Evolutionary conservation across 2,329 filamentous ascomycete genomes (phyloP).

Genomic region (Colletotrichum higginsianum): DNA sequence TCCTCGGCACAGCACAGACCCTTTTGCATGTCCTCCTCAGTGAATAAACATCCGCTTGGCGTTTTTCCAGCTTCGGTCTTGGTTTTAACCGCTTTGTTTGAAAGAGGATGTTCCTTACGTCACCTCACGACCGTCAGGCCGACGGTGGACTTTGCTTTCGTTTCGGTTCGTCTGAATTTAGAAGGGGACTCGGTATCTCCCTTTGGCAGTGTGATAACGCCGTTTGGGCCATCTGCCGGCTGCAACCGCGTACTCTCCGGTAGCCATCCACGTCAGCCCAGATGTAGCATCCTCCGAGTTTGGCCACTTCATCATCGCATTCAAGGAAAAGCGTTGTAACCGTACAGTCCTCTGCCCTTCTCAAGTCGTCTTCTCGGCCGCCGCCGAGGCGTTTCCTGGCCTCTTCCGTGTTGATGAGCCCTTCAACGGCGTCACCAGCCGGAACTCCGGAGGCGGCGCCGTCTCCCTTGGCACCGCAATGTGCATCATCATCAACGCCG

Average conservation of each 20-base stretch:
- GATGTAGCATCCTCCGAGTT: neutral
- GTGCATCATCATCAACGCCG: conserved; percentile 54
- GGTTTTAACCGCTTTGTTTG: conserved; percentile 9
- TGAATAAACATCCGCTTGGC: neutral
- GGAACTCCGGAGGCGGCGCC: conserved; percentile 30
- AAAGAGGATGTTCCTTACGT: conserved; percentile 16
- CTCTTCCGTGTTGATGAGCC: conserved; percentile 28
- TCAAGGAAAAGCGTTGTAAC: neutral
- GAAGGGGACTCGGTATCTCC: neutral
- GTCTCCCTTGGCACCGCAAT: conserved; percentile 33
- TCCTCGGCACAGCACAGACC: neutral
- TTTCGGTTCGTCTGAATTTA: neutral
- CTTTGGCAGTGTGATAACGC: conserved; percentile 22
- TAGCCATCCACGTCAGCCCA: neutral
- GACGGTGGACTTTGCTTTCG: neutral
- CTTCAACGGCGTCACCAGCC: conserved; percentile 25
- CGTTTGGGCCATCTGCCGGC: conserved; percentile 23
- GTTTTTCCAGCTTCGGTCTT: neutral
- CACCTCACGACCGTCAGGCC: conserved; percentile 10
- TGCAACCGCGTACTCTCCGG: conserved; percentile 8
- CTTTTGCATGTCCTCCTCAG: neutral
- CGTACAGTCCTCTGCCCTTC: conserved; percentile 31
- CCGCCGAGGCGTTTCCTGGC: conserved; percentile 31
- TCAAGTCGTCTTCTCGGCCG: conserved; percentile 25
- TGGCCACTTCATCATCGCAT: neutral